phyloP scores from a whole-genome alignment of 192 early-diverging fungal genomes.

The Dissophora ornata region DNA sequence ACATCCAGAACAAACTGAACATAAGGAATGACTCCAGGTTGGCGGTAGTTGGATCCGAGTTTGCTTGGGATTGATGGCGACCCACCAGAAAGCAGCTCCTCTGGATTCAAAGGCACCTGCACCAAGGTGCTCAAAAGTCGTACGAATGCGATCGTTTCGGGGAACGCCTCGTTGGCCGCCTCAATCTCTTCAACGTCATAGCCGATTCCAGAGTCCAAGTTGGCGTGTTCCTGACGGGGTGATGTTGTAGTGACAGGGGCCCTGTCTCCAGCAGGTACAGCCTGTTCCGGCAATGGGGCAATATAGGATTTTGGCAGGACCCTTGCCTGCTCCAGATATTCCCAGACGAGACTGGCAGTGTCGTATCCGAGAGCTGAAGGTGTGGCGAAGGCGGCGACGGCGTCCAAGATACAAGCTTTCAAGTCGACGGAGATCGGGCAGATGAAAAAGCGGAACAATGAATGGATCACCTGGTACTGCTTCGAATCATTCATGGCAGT shows the following conservation, averaged over 20 bases:
- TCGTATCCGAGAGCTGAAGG: slow-evolving; percentile 59
- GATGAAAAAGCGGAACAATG: slow-evolving; percentile 85
- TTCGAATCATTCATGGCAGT: slow-evolving; percentile 74
- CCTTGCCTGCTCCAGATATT: slow-evolving; percentile 74
- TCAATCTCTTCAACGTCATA: slow-evolving; percentile 90
- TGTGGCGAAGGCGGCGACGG: slow-evolving; percentile 85
- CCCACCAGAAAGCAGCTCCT: slow-evolving; percentile 52
- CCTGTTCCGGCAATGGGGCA: slow-evolving; percentile 45
- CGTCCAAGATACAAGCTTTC: slow-evolving; percentile 83
- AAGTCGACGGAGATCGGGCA: slow-evolving; percentile 80
- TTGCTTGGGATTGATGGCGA: slow-evolving; percentile 65
- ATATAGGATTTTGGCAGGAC: slow-evolving; percentile 39
- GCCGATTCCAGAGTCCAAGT: slow-evolving; percentile 64
- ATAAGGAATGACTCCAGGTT: slow-evolving; percentile 84
- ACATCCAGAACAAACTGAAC: slow-evolving; percentile 86
- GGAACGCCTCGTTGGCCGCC: slow-evolving; percentile 78
- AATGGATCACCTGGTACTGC: slow-evolving; percentile 72
- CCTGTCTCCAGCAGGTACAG: slow-evolving; percentile 29
- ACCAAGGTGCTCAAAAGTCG: slow-evolving; percentile 76
- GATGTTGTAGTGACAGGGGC: slow-evolving; percentile 1
- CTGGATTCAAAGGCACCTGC: slow-evolving; percentile 63
- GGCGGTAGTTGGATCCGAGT: slow-evolving; percentile 74
- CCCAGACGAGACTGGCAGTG: slow-evolving; percentile 82
- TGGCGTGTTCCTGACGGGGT: slow-evolving; percentile 19
- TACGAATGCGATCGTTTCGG: slow-evolving; percentile 89